Base-by-base conservation (phyloP, 345 rosid species). In the Luvunga scandens region DNA sequence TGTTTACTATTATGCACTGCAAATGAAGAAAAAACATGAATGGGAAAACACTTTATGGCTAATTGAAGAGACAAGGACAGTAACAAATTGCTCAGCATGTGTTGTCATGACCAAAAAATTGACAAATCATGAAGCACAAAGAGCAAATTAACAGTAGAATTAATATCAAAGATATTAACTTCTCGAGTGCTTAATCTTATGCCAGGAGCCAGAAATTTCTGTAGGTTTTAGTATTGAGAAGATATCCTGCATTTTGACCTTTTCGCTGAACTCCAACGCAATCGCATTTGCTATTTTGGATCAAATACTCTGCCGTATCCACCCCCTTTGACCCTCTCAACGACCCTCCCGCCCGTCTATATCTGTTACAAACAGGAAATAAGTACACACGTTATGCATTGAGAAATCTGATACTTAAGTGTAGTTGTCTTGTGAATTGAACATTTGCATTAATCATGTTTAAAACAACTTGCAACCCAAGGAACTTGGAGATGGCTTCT, bases 181-280 rank as follows among this genome's bases (percentile, higher is more conserved):
- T 24, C 10, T 22, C 0, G 74, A n/a, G 39, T 7, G 22, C 6
- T 27, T 21, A 19, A 2, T 76, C 67, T 61, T 79, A 94, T n/a
- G 99, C 97, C 69, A 95, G 86, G 24, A 93, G 96, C 97, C 99
- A 93, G 84, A 92, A 93, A 77, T 95, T 95, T 81, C 87, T 91
- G 48, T 86, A 93, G 30, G 94, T 90, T 87, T 92, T 95, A 27
- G 96, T 87, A 80, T 93, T 95, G 79, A 92, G 94, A 73, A 93
- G 92, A 80, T 92, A 93, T 28, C 99, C 98, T 76, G 88, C 93
- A 72, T 89, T 95, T 78, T 90, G 94, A 25, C 97, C 96, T 81
- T 88, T 92, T 77, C 87, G 92, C 73, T 88, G 95, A 16, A 93
- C 99, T 12, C 83, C 98, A 63, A 95, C 95, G 66, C 99, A 93